Evolutionary conservation across 2,329 filamentous ascomycete genomes (phyloP).

Genomic region (Colletotrichum gloeosporioides): DNA sequence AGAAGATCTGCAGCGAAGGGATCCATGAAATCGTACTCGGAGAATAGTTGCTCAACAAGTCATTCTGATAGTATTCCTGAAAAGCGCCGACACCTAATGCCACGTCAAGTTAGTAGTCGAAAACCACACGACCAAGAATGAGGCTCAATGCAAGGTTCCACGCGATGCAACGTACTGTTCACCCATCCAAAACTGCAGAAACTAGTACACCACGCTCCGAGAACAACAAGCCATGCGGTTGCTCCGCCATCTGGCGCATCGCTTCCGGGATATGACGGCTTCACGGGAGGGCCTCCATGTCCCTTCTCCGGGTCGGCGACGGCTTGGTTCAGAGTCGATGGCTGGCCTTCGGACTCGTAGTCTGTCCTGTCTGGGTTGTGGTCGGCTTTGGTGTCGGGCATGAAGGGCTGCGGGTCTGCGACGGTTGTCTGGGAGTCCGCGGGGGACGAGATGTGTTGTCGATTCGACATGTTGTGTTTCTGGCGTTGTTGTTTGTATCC

Average conservation of each 20-base stretch:
- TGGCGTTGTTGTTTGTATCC: background rate
- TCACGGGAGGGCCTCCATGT: background rate
- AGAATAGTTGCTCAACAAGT: slow-evolving; percentile 52
- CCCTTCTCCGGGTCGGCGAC: background rate
- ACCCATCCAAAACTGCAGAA: slow-evolving; percentile 47
- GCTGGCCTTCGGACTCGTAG: slow-evolving; percentile 3
- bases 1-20: slow-evolving; percentile 58
- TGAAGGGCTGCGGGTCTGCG: background rate
- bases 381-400: background rate
- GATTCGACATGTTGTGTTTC: background rate
- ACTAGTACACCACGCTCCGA: slow-evolving; percentile 44
- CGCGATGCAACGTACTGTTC: slow-evolving; percentile 28
- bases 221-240: slow-evolving; percentile 42
- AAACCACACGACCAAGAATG: background rate
- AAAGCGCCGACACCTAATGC: slow-evolving; percentile 53
- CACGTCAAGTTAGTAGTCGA: background rate
- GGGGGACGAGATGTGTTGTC: background rate
- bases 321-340: background rate
- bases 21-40: slow-evolving; percentile 68
- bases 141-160: background rate
- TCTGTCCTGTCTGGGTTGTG: background rate
- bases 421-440: slow-evolving; percentile 7
- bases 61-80: slow-evolving; percentile 61
- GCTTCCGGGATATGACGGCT: background rate
- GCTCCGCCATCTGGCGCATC: slow-evolving; percentile 32